A percentile compares a stretch with the other conserved stretches of the same genome.
Evolutionary conservation across 2,329 filamentous ascomycete species (phyloP).

Genomic region (Thelonectria olida): DNA sequence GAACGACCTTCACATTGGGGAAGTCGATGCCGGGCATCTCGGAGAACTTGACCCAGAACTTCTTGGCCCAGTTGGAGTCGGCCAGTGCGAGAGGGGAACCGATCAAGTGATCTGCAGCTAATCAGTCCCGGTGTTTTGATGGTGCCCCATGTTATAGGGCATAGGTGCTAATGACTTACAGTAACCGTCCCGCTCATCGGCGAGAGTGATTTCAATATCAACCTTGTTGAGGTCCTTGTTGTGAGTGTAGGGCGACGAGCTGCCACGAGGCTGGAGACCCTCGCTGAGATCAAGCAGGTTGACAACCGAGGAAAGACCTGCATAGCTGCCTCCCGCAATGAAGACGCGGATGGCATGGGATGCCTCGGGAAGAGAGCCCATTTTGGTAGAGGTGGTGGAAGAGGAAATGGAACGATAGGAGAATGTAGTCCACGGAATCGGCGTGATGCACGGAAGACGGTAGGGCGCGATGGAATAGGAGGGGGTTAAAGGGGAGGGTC

Average conservation of each 20-base stretch:
- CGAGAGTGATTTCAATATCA: conserved; percentile 74
- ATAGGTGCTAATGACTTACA: conserved; percentile 60
- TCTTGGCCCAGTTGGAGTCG: conserved; percentile 68
- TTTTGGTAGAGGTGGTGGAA: conserved; percentile 28
- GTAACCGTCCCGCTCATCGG: conserved; percentile 85
- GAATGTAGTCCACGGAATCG: conserved; percentile 9
- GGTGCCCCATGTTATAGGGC: not conserved
- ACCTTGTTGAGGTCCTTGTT: conserved; percentile 56
- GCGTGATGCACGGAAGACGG: not conserved
- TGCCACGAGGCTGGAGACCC: conserved; percentile 61
- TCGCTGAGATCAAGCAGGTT: conserved; percentile 74
- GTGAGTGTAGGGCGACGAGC: conserved; percentile 48
- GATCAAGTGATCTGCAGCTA: conserved; percentile 74
- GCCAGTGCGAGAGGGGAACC: conserved; percentile 78
- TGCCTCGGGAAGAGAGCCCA: conserved; percentile 43
- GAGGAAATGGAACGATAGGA: conserved; percentile 11
- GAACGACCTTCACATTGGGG: conserved; percentile 69
- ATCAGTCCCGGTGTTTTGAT: not conserved
- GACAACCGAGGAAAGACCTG: conserved; percentile 72
- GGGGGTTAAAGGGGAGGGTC: conserved; percentile 8
- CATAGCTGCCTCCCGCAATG: conserved; percentile 76
- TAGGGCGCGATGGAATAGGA: conserved; percentile 9
- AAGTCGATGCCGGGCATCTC: conserved; percentile 73
- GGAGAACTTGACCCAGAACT: conserved; percentile 75
- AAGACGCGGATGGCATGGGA: conserved; percentile 63